Conservation (phyloP, 805 yeast genomes). For the Huiozyma naganishii region DNA sequence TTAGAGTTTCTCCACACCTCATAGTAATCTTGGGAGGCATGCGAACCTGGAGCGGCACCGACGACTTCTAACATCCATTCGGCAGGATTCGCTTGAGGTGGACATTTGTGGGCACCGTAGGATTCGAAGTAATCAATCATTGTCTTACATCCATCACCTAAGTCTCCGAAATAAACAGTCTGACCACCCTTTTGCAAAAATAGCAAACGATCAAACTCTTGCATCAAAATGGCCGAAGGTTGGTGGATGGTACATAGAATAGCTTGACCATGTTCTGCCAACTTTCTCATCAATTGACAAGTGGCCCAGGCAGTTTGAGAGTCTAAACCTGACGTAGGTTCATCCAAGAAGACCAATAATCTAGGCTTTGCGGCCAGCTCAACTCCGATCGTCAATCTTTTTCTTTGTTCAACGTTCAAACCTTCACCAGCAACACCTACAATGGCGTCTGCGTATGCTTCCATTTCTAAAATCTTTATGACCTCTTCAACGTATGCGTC, state of each 20-base stretch:
- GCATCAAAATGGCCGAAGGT: constrained; percentile 70
- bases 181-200: constrained; percentile 62
- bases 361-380: constrained; percentile 58
- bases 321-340: constrained; percentile 61
- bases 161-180: constrained; percentile 66
- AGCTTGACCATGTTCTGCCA: constrained; percentile 53
- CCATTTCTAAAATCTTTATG: constrained; percentile 54
- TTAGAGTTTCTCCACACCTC: constrained; percentile 68
- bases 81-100: constrained; percentile 65
- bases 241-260: constrained; percentile 72
- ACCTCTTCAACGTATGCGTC: constrained; percentile 55
- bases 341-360: constrained; percentile 49
- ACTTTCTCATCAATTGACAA: constrained; percentile 47
- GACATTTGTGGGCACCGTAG: constrained; percentile 58
- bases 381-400: constrained; percentile 54
- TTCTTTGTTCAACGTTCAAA: constrained; percentile 51
- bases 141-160: constrained; percentile 45
- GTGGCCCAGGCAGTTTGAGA: constrained; percentile 62
- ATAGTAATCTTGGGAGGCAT: constrained; percentile 59
- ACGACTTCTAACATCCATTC: constrained; percentile 88
- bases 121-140: constrained; percentile 57
- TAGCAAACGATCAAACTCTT: constrained; percentile 67
- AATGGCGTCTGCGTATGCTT: constrained; percentile 54
- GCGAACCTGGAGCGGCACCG: constrained; percentile 76
- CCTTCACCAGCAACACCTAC: constrained; percentile 71